Conservation (phyloP, 2,329 filamentous ascomycete genomes). For the Nemania sp. region DNA sequence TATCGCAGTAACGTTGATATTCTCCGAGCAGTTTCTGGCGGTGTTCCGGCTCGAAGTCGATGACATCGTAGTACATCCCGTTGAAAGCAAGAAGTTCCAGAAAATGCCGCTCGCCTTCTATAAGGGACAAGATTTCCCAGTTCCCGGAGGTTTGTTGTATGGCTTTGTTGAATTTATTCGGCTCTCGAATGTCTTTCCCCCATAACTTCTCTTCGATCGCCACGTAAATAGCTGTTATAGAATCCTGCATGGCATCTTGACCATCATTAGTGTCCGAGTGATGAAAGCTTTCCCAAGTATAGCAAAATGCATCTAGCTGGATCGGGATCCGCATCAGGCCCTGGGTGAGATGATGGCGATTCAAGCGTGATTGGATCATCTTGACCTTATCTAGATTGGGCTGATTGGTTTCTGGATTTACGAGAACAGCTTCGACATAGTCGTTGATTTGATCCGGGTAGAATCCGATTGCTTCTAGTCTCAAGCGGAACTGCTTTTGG, state of each 20-base stretch:
- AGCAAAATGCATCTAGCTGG: conserved; percentile 50
- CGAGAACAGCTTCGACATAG: conserved; percentile 30
- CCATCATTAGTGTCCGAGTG: conserved; percentile 12
- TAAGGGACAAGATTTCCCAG: conserved; percentile 30
- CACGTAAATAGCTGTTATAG: conserved; percentile 45
- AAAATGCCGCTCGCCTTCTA: conserved; percentile 31
- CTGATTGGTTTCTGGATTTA: conserved; percentile 23
- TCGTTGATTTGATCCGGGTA: conserved; percentile 41
- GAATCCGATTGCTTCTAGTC: conserved; percentile 49
- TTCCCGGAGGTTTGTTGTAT: conserved; percentile 9
- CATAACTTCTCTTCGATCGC: conserved; percentile 44
- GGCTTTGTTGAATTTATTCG: conserved; percentile 32
- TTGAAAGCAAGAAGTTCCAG: conserved; percentile 43
- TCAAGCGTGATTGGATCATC: conserved; percentile 42
- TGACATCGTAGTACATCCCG: conserved; percentile 41
- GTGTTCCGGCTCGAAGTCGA: conserved; percentile 41
- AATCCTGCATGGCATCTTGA: conserved; percentile 31
- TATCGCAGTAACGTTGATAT: neutral
- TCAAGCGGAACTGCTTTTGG: conserved; percentile 39
- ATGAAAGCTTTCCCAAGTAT: conserved; percentile 45
- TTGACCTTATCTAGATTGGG: conserved; percentile 21
- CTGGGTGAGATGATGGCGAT: conserved; percentile 40
- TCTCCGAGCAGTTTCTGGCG: conserved; percentile 27
- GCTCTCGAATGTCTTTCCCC: conserved; percentile 44
- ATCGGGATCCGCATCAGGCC: conserved; percentile 49